Base-by-base conservation (phyloP, 495 filamentous ascomycete genomes). In the Trichoderma reesei region DNA sequence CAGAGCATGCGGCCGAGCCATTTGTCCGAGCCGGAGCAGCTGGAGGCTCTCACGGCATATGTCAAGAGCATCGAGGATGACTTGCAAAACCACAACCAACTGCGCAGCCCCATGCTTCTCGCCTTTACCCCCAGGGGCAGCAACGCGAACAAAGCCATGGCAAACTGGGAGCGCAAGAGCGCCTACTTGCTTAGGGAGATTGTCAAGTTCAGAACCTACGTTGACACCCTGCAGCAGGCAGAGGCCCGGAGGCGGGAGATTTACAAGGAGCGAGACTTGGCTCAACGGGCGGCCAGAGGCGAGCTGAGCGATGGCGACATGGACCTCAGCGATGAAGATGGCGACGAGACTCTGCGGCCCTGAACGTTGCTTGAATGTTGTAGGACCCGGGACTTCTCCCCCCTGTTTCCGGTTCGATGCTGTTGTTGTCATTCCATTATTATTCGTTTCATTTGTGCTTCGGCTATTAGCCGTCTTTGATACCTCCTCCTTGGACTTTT, bases 131-230 rank as follows among this genome's bases (percentile, higher is more conserved):
- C 91, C 1, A 85, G 93, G 33, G 88, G 92, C 63, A 83, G 85
- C 26, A 99, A 98, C 72, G 79, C 85, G 31, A 75, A 75, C 59
- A 92, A 90, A 74, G 90, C 93, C 2, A 82, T 96, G 87, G 80
- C 86, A 5, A 99, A 99, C 72, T 99, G 95, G 95, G 92, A 99
- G 78, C 84, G 88, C 63, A 97, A 97, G 76, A 93, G 89, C 42
- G 86, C 87, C 38, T 96, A 98, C 72, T 76, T 99, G 46, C 78
- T 98, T 26, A 81, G 88, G n/a, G 94, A 99, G 76, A 97, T 93
- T 71, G 90, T 96, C 68, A 99, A 98, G 71, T 98, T 96, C 74
- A 79, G 86, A 60, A 98, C 92, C 0, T 99, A 98, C 66, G 91
- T 96, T 65, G 95, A 98, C 70, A 85, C 83, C 38, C 76, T 99